Conservation (phyloP, 176 grass and related monocot genomes). For the Hordeum vulgare region DNA sequence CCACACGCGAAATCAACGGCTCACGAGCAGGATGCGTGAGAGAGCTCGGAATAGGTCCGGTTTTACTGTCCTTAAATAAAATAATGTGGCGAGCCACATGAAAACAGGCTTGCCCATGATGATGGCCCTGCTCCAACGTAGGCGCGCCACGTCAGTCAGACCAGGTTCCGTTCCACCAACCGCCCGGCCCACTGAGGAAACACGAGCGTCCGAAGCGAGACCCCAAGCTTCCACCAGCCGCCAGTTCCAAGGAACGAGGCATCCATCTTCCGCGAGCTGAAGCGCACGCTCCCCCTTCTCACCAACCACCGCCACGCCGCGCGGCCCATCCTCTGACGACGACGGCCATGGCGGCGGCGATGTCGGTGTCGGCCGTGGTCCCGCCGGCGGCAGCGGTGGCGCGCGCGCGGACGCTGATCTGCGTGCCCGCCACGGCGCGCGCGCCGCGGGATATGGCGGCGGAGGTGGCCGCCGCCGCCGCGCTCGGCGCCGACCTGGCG, state of each 20-base stretch:
- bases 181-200: not conserved
- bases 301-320: constrained; percentile 5
- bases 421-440: constrained; percentile 68
- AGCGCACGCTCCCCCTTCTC: not conserved
- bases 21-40: no score
- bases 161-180: not conserved
- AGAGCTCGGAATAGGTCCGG: no score
- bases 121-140: not conserved
- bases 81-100: no score
- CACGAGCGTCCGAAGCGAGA: not conserved
- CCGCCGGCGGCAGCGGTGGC: not conserved
- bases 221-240: not conserved
- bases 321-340: not conserved
- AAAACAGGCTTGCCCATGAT: not conserved
- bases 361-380: constrained; percentile 31
- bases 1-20: no score
- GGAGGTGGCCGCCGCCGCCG: constrained; percentile 54
- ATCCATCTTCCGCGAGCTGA: not conserved
- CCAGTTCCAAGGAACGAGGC: not conserved
- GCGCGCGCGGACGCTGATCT: constrained; percentile 53
- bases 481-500: constrained; percentile 72
- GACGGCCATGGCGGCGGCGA: constrained; percentile 17
- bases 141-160: not conserved
- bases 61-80: no score
- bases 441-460: constrained; percentile 55